Conservation (phyloP, 495 filamentous ascomycete species). For the Oidiodendron maius region DNA sequence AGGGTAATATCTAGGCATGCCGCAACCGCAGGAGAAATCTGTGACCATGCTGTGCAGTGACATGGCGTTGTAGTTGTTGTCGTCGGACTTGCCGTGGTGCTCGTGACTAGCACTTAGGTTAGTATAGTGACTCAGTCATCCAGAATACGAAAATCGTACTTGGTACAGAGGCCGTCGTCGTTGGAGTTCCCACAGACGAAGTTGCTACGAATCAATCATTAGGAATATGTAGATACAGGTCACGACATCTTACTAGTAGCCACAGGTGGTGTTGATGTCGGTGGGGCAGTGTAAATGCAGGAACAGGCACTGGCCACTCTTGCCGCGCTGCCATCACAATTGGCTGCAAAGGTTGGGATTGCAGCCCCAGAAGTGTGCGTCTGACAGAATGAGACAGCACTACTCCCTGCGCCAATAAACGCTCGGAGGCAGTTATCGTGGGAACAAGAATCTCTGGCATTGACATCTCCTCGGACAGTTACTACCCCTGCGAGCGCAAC, state of each 20-base stretch:
- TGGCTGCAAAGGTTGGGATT: constrained; percentile 6
- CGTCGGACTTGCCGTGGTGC: background rate
- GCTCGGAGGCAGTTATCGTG: constrained; percentile 11
- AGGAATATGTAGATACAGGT: background rate
- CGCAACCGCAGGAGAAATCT: constrained; percentile 11
- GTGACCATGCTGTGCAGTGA: constrained; percentile 15
- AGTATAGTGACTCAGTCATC: background rate
- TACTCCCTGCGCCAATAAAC: background rate
- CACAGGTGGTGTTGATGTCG: constrained; percentile 1
- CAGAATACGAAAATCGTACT: background rate
- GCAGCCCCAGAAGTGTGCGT: constrained; percentile 1
- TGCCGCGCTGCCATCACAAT: background rate
- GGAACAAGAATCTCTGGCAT: background rate
- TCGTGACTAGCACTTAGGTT: background rate
- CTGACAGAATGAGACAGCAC: constrained; percentile 1
- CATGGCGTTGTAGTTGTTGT: constrained; percentile 12
- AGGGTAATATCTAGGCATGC: constrained; percentile 10
- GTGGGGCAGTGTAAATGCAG: constrained; percentile 3
- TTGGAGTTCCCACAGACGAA: background rate
- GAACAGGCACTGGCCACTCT: constrained; percentile 8
- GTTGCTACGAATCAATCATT: background rate
- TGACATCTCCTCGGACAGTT: background rate
- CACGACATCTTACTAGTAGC: background rate
- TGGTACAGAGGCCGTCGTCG: background rate
- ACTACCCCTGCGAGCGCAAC: constrained; percentile 1